Evolutionary conservation across 2,329 filamentous ascomycete genomes (phyloP), one percentile per base, ranked within the genome.

Genomic region (Aspergillus costaricaensis): DNA sequence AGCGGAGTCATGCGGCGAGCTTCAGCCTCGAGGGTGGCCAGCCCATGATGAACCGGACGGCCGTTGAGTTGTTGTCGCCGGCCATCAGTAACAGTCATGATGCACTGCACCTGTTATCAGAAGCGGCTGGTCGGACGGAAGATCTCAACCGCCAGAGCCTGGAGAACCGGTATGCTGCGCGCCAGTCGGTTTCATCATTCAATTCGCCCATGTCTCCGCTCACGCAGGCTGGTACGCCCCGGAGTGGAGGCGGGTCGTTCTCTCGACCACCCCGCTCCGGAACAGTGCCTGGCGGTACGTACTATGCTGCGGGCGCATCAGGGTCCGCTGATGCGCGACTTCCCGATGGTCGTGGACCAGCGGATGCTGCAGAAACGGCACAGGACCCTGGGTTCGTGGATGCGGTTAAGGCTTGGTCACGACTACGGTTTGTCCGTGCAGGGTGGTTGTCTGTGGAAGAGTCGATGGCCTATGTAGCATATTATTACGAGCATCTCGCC

Each of bases 381-480:
- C 71, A 73, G 49, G 76, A 80, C 60, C 67, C 74, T 3, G 74
- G 76, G 30, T 77, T 73, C 67, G 79, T 84, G 44, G 86, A 90
- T 60, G 93, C 93, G 0, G 79, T 96, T 61, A 88, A 87, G 69
- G 90, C 92, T n/a, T 99, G 95, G 95, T 87, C 89, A 2, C 84
- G 92, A 64, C 93, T 97, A 74, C 88, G 93, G 47, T 98, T 98
- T 73, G 94, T 98, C n/a, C 88, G 92, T 57, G 92, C 92, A 8
- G 95, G 95, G 9, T 98, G 94, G 94, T 95, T 99, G 74, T 96
- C 92, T 0, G 91, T 94, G 0, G 88, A 91, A 66, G 95, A 99
- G 77, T 94, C 92, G 21, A 93, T 98, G 75, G 88, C 89, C 47
- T 98, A 98, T 72, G 91, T 99, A 64, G 89, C 93, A 73, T 98